These are phyloP conservation scores for Termitomyces sp. DNA, from an alignment of 768 basidiomycete species.

Conservation along the genomic window DNA sequence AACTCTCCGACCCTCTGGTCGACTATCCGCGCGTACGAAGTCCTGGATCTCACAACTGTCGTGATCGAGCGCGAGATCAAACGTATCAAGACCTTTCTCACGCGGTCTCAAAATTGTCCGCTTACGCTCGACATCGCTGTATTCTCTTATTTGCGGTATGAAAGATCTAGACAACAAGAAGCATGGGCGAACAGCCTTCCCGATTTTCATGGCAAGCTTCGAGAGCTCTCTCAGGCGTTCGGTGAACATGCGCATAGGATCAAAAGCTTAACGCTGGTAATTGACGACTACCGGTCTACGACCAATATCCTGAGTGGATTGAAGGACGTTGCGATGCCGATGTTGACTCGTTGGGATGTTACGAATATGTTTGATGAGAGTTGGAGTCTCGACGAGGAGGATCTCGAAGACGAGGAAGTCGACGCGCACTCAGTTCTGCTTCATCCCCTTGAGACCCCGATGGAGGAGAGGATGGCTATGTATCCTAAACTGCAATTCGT, in stretches of 20 bases:
- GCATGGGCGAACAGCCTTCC: not conserved
- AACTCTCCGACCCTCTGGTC: not conserved
- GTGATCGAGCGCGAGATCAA: not conserved
- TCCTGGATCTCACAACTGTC: not conserved
- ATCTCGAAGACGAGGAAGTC: not conserved
- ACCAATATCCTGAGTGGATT: not conserved
- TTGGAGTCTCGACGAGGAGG: not conserved
- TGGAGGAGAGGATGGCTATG: not conserved
- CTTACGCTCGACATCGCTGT: not conserved
- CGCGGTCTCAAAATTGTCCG: not conserved
- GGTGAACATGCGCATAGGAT: not conserved
- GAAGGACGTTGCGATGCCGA: not conserved
- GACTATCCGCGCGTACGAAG: not conserved
- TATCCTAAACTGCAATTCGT: not conserved
- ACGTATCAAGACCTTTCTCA: not conserved
- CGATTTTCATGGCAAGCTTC: not conserved
- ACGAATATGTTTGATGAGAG: not conserved
- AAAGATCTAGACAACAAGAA: not conserved
- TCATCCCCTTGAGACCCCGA: not conserved
- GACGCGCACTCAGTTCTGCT: not conserved
- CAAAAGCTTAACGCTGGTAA: not conserved
- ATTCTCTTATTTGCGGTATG: not conserved
- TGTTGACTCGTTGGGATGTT: not conserved
- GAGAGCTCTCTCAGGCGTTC: not conserved
- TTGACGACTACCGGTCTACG: conserved; percentile 5